Base-by-base conservation (phyloP, 2,329 filamentous ascomycete genomes). In the Fusarium penzigii region DNA sequence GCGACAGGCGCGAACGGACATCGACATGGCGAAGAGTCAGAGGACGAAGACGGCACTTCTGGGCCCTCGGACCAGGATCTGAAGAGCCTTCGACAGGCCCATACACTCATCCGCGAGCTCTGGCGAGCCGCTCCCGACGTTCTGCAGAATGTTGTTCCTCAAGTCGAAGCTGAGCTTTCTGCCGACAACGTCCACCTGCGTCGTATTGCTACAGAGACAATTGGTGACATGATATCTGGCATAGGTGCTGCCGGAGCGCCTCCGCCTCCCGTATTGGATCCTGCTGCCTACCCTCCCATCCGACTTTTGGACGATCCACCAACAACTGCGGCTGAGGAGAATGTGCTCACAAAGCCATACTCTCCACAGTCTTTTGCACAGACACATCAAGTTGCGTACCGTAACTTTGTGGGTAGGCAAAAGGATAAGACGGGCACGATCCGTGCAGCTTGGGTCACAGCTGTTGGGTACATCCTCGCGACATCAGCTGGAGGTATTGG, bases 211-310 rank as follows among this genome's bases (percentile, higher is more conserved):
- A 96, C 93, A 0, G 91, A 97, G 71, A 96, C 94, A 0, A 84
- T 99, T 39, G 94, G 95, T 48, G 93, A 97, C 67, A 92, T 99
- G 79, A 88, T 95, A 25, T 88, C 93, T 39, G 93, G 93, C 6
- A 95, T 97, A 68, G 93, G 93, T 45, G 90, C 93, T 55, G 91
- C 92, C 55, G 93, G 93, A 1, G 89, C 90, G 49, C 91, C 92
- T 14, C 83, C 88, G 13, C 75, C 84, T 7, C 83, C 88, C 10
- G 72, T 77, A 2, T 80, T 96, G 66, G 91, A 97, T 65, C 90
- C 93, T 12, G 83, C 88, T 17, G 87, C 88, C 29, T 97, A 95
- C 65, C 93, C 93, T n/a, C 87, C 88, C 5, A 76, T 88, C 44
- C 87, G 82, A 55, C 70, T 90, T 36, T 73, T 80, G 17, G 83